Conservation (phyloP, 345 rosid species). For the Eucalyptus cloeziana region DNA sequence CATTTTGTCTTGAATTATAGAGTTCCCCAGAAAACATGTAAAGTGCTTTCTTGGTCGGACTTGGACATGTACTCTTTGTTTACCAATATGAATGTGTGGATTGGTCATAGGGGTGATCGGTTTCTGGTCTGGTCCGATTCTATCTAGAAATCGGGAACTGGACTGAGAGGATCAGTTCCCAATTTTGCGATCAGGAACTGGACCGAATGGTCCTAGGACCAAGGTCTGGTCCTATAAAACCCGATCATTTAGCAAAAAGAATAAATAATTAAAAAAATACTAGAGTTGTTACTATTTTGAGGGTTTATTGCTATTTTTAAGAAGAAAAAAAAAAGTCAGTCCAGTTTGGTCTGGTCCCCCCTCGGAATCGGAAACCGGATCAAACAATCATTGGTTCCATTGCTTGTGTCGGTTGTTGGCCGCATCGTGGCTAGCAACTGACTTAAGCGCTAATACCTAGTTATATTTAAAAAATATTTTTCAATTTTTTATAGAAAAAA, state of each 20-base stretch:
- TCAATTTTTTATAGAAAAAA: too few species aligned
- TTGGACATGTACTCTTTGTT: neutral
- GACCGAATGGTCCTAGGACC: rapidly evolving
- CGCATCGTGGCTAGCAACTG: rapidly evolving
- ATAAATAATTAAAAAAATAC: too few species aligned
- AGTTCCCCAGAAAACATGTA: neutral
- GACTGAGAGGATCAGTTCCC: rapidly evolving
- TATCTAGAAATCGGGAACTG: rapidly evolving
- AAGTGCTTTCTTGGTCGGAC: neutral
- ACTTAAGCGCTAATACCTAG: rapidly evolving
- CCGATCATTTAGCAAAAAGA: too few species aligned
- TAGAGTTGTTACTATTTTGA: too few species aligned
- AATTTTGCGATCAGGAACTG: rapidly evolving
- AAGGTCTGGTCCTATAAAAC: too few species aligned
- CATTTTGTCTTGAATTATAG: neutral
- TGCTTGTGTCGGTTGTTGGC: too few species aligned
- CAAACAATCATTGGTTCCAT: too few species aligned
- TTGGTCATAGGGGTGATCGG: rapidly evolving
- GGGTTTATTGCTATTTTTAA: too few species aligned
- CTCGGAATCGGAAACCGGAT: too few species aligned
- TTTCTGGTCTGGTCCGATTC: rapidly evolving
- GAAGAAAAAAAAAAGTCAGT: too few species aligned
- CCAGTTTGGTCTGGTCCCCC: rapidly evolving
- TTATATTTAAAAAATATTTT: too few species aligned
- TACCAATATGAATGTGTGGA: neutral